Evolutionary conservation across 148 eudicot genomes (phyloP), one percentile per base, ranked within the genome.

Genomic region (Diospyros lotus): DNA sequence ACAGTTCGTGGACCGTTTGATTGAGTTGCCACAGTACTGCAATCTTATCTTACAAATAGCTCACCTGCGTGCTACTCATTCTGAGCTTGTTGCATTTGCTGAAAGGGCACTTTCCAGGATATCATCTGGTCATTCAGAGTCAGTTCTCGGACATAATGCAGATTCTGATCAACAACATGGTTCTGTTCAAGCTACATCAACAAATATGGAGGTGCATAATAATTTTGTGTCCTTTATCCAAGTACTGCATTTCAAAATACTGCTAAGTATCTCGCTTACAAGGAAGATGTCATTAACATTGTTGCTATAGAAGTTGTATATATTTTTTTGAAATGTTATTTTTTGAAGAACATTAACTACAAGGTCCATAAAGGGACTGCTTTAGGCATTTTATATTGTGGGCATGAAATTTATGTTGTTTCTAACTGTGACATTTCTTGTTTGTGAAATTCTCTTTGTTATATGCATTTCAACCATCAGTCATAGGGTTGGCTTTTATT

Each of bases 1-100:
- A 69, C 93, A 92, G 80, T 94, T 94, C 82, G 81, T 87, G 71
- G 92, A 84, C 58, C 98, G 98, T 62, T 75, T 94, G 82, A 83
- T 85, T 68, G 98, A 94, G 83, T 94, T 96, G 98, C 97, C 98
- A 65, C 98, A 92, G 71, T 94, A 88, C 71, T 94, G 98, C 86
- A 90, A 94, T 67, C 97, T 92, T 83, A 90, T 94, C 66, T 81
- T 92, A 75, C 98, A 94, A 86, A 92, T 94, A 81, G 89, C 98
- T 76, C 98, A 94, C 78, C 86, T 94, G 61, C 98, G 97, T 73
- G 83, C 82, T 76, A 76, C 96, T 77, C 86, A 89, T 77, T 81
- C 88, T 8, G 97, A 94, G 41, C 91, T 90, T 73, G 96, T 92
- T 75, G 88, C 87, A 43, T 90, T 83, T 72, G 88, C 90, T 78